Conservation (phyloP, 352 stramenopile genomes). For the Phytophthora pluvialis region DNA sequence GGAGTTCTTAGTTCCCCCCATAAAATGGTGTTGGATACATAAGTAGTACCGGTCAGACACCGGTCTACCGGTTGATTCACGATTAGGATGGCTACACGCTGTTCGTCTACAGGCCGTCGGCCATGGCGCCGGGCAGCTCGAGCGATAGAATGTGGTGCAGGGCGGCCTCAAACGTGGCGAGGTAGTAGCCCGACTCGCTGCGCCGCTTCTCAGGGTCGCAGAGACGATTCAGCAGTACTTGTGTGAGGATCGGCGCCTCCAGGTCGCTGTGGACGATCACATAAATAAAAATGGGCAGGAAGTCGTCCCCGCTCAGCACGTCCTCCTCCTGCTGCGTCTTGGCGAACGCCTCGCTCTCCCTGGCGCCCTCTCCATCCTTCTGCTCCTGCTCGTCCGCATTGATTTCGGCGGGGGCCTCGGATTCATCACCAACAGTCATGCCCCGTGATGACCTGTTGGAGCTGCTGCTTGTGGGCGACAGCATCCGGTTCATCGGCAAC, state of each 20-base stretch:
- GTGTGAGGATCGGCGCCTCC: conserved; percentile 75
- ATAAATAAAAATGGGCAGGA: conserved; percentile 91
- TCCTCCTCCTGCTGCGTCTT: conserved; percentile 55
- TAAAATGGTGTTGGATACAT: conserved; percentile 8
- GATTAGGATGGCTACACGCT: conserved; percentile 25
- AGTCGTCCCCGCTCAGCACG: conserved; percentile 85
- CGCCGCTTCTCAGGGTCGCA: conserved; percentile 86
- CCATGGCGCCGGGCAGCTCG: conserved; percentile 39
- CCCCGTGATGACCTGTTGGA: conserved; percentile 35
- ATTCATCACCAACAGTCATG: conserved; percentile 36
- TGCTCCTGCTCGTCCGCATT: conserved; percentile 11
- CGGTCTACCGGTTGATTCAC: conserved; percentile 6
- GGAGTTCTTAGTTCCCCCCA: conserved; percentile 13
- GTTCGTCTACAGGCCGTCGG: conserved; percentile 29
- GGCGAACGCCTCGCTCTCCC: conserved; percentile 15
- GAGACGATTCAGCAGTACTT: conserved; percentile 83
- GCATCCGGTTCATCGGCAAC: conserved; percentile 24
- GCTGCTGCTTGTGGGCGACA: conserved; percentile 34
- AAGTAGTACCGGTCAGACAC: background rate
- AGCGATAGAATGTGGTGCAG: conserved; percentile 82
- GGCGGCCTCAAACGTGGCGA: conserved; percentile 84
- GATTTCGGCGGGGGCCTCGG: conserved; percentile 23
- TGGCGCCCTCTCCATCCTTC: conserved; percentile 9
- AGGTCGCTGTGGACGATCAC: conserved; percentile 87
- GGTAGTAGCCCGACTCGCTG: conserved; percentile 89